Evolutionary conservation across 2,329 filamentous ascomycete genomes (phyloP).

Genomic region (Amauroascus niger): DNA sequence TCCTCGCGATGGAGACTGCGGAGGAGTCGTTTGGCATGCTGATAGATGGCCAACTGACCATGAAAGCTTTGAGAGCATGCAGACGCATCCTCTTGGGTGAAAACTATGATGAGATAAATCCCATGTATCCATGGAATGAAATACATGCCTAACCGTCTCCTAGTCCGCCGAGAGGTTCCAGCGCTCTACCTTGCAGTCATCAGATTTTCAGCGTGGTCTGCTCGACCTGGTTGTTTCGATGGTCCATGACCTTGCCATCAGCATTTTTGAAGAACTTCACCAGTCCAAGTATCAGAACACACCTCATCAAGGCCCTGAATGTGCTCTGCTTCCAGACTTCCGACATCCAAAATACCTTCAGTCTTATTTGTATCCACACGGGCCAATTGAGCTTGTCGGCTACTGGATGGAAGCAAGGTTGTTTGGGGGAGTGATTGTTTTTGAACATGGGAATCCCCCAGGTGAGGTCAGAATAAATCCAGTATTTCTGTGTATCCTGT

Average conservation of each 20-base stretch:
- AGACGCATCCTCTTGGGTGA: conserved; percentile 3
- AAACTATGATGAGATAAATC: conserved; percentile 9
- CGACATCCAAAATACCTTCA: background rate
- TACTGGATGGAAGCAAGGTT: conserved; percentile 23
- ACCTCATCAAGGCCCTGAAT: conserved; percentile 4
- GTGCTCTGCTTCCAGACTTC: conserved; percentile 3
- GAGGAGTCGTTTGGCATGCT: conserved; percentile 13
- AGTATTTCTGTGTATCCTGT: conserved; percentile 2
- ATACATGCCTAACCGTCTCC: conserved; percentile 2
- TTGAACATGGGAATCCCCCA: conserved; percentile 16
- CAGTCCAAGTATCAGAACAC: conserved; percentile 9
- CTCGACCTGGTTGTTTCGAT: conserved; percentile 13
- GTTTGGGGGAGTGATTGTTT: conserved; percentile 23
- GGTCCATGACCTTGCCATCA: conserved; percentile 11
- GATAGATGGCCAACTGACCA: conserved; percentile 11
- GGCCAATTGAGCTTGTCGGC: conserved; percentile 21
- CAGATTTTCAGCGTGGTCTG: conserved; percentile 8
- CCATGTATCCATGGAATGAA: background rate
- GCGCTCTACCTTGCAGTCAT: conserved; percentile 4
- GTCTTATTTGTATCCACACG: conserved; percentile 20
- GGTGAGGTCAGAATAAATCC: conserved; percentile 10
- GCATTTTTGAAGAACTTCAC: conserved; percentile 11
- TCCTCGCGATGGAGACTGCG: conserved; percentile 7
- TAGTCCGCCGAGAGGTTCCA: conserved; percentile 12
- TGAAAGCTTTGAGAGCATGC: conserved; percentile 5